These are phyloP conservation scores for Neotropicomus parvogracilis DNA, from an alignment of 1,284 basidiomycete species.

Conservation along the genomic window DNA sequence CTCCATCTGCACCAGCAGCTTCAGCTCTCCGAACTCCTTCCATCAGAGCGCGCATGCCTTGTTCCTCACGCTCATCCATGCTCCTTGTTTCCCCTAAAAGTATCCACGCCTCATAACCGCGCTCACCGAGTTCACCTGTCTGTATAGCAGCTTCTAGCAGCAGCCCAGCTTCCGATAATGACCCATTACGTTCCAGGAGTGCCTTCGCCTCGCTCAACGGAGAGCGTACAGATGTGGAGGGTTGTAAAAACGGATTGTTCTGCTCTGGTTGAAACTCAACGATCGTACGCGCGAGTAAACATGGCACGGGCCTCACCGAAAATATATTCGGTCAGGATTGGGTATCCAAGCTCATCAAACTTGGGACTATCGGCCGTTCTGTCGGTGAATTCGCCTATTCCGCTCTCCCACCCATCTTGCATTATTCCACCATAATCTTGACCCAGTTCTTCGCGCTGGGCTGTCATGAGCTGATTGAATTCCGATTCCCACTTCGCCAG, in stretches of 20 bases:
- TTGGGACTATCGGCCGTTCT: slow-evolving; percentile 39
- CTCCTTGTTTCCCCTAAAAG: slow-evolving; percentile 90
- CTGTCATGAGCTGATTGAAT: slow-evolving; percentile 76
- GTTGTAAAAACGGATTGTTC: slow-evolving; percentile 68
- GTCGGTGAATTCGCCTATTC: slow-evolving; percentile 43
- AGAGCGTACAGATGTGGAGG: slow-evolving; percentile 49
- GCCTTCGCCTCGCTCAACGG: slow-evolving; percentile 68
- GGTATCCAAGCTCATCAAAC: slow-evolving; percentile 72
- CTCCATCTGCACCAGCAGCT: slow-evolving; percentile 60
- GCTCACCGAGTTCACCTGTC: slow-evolving; percentile 70
- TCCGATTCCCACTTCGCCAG: slow-evolving; percentile 86
- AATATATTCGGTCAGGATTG: slow-evolving; percentile 62
- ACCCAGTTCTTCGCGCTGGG: slow-evolving; percentile 61
- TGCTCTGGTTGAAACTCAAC: slow-evolving; percentile 39
- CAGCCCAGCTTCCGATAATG: slow-evolving; percentile 79
- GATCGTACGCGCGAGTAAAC: slow-evolving; percentile 1
- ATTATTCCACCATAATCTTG: slow-evolving; percentile 57
- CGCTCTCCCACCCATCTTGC: slow-evolving; percentile 59
- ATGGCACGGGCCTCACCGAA: slow-evolving; percentile 58
- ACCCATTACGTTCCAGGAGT: slow-evolving; percentile 75
- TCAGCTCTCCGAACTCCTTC: slow-evolving; percentile 67
- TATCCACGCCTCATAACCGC: slow-evolving; percentile 90
- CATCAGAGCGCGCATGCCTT: slow-evolving; percentile 70
- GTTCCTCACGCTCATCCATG: slow-evolving; percentile 92
- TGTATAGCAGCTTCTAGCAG: slow-evolving; percentile 88